Percentiles rank a stretch among this genome's conserved stretches.
phyloP scores from a whole-genome alignment of 2,329 filamentous ascomycete genomes.

The Coniochaeta ligniaria region DNA sequence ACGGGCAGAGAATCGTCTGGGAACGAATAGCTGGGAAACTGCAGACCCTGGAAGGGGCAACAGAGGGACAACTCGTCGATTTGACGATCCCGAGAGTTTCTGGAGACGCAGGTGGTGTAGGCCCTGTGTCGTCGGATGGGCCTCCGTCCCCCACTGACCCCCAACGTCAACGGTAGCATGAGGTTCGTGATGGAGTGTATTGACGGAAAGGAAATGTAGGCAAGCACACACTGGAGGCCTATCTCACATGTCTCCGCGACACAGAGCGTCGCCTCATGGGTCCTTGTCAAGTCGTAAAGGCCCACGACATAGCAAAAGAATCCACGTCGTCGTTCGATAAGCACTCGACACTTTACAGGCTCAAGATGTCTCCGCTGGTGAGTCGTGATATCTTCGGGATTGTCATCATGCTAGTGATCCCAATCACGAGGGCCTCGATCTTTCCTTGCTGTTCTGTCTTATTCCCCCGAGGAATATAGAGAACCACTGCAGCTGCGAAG shows the following conservation, averaged over 20 bases:
- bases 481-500: not conserved
- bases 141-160: not conserved
- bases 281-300: not conserved
- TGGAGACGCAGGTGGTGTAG: not conserved
- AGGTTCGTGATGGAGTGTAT: no score
- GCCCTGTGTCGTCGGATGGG: not conserved
- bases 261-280: not conserved
- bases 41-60: not conserved
- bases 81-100: not conserved
- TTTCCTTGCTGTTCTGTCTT: not conserved
- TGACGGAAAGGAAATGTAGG: no score
- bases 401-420: not conserved
- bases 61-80: not conserved
- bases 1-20: no score
- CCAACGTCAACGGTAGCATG: not conserved
- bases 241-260: no score
- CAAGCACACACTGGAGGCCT: no score
- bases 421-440: not conserved
- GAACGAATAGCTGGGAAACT: no score
- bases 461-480: not conserved
- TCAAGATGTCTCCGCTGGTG: not conserved
- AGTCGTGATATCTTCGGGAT: not conserved
- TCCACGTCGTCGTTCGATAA: not conserved
- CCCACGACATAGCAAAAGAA: not conserved
- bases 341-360: not conserved